phyloP scores from a whole-genome alignment of 306 rosid genomes.

The Cucurbita moschata region DNA sequence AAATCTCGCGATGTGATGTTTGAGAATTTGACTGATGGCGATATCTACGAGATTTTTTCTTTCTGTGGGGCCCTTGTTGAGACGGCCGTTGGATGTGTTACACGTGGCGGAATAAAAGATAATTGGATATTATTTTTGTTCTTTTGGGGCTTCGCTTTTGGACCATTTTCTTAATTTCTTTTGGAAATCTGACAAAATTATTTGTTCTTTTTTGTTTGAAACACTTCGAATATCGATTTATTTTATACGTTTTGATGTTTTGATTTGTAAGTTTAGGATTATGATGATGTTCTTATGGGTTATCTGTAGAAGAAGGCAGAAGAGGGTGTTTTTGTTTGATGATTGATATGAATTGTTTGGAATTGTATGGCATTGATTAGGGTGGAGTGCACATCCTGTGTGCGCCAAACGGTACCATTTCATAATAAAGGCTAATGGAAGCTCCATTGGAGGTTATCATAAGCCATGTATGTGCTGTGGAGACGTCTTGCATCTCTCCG shows the following conservation, averaged over 20 bases:
- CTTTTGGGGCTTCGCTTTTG: too few relatives aligned
- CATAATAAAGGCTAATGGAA: slow-evolving; percentile 79
- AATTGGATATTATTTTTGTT: background rate
- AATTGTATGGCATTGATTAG: slow-evolving; percentile 21
- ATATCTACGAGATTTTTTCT: background rate
- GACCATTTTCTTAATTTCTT: background rate
- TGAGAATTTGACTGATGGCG: too few relatives aligned
- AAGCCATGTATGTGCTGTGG: slow-evolving; percentile 98
- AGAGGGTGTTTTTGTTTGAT: background rate
- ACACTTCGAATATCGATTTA: background rate
- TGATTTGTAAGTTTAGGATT: background rate
- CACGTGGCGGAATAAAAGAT: background rate
- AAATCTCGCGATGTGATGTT: background rate
- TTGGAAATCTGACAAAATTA: too few relatives aligned
- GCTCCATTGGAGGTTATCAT: slow-evolving; percentile 88
- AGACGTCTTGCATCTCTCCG: slow-evolving; percentile 77
- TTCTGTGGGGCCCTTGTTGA: background rate
- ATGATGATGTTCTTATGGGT: background rate
- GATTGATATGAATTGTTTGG: background rate
- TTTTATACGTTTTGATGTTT: background rate
- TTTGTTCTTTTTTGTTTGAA: too few relatives aligned
- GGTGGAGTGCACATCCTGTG: slow-evolving; percentile 96
- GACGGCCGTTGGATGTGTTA: background rate
- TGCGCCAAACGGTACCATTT: slow-evolving; percentile 87
- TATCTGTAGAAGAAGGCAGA: background rate